phyloP scores from a whole-genome alignment of 257 asterid species.

The Petunia secreta region DNA sequence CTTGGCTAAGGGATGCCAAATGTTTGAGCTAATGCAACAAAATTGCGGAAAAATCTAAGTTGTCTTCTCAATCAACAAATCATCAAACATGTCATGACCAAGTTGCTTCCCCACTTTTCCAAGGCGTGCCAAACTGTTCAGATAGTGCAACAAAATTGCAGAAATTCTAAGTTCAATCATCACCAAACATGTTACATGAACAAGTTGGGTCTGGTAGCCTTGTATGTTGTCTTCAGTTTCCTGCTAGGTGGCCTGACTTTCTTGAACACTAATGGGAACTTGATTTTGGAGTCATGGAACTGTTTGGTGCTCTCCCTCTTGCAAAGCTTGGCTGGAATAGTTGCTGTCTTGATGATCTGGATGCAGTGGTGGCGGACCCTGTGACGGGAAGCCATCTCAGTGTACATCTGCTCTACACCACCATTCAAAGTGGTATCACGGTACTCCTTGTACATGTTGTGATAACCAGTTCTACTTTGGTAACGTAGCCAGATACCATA shows the following conservation, averaged over 20 bases:
- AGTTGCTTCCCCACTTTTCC: background rate
- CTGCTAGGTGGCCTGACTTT: background rate
- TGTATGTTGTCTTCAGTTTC: background rate
- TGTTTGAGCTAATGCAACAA: background rate
- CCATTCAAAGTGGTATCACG: background rate
- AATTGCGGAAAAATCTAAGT: too few relatives aligned
- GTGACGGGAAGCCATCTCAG: background rate
- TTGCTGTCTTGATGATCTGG: background rate
- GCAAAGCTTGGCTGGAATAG: slow-evolving; percentile 6
- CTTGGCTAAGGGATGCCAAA: background rate
- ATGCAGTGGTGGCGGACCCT: background rate
- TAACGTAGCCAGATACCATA: background rate
- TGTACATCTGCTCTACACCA: background rate
- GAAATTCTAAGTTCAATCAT: background rate
- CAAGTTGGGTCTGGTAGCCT: background rate
- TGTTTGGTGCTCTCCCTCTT: background rate
- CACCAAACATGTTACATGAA: background rate
- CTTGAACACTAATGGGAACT: background rate
- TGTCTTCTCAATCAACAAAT: background rate
- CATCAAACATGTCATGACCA: background rate
- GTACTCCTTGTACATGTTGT: background rate
- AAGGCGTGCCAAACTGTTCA: background rate
- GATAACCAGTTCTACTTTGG: background rate
- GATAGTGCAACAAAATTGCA: background rate
- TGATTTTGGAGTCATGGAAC: background rate